Conservation (phyloP, 148 eudicot genomes). For the Amaranthus cruentus region DNA sequence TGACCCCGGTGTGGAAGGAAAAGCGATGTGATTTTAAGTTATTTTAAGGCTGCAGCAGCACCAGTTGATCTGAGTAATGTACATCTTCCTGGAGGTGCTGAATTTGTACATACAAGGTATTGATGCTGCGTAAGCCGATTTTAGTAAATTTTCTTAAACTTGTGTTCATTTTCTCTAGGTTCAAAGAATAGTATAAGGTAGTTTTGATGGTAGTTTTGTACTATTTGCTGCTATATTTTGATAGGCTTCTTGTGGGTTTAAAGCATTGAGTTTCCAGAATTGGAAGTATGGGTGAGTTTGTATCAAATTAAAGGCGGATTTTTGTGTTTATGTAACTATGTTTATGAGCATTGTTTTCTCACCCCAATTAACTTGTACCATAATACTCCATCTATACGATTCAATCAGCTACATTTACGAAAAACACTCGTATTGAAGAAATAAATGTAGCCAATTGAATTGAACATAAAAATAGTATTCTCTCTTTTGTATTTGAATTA, state of each 20-base stretch:
- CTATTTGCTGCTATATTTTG: conserved; percentile 18
- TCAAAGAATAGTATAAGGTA: conserved; percentile 31
- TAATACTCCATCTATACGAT: too few species aligned
- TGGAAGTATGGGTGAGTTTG: conserved; percentile 34
- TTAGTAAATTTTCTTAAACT: conserved; percentile 4
- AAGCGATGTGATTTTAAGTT: conserved; percentile 22
- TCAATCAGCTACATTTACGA: too few species aligned
- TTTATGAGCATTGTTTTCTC: conserved; percentile 10
- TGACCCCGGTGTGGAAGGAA: conserved; percentile 46
- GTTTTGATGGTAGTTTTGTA: conserved; percentile 30
- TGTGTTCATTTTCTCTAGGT: conserved; percentile 8
- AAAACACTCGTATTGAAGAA: too few species aligned
- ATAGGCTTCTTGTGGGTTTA: conserved; percentile 31
- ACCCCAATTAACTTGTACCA: background rate
- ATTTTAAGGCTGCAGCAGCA: conserved; percentile 14
- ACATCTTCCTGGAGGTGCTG: conserved; percentile 21
- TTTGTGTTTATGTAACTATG: conserved; percentile 28
- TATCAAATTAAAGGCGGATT: conserved; percentile 31
- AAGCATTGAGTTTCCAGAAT: conserved; percentile 17
- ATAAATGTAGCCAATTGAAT: too few species aligned
- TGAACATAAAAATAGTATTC: too few species aligned
- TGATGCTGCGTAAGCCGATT: conserved; percentile 19
- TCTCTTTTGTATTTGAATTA: too few species aligned
- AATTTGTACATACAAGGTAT: conserved; percentile 26
- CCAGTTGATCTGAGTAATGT: conserved; percentile 23